Evolutionary conservation across 2,329 filamentous ascomycete species (phyloP).

Genomic region (Paracorniculantispora psalliotae): DNA sequence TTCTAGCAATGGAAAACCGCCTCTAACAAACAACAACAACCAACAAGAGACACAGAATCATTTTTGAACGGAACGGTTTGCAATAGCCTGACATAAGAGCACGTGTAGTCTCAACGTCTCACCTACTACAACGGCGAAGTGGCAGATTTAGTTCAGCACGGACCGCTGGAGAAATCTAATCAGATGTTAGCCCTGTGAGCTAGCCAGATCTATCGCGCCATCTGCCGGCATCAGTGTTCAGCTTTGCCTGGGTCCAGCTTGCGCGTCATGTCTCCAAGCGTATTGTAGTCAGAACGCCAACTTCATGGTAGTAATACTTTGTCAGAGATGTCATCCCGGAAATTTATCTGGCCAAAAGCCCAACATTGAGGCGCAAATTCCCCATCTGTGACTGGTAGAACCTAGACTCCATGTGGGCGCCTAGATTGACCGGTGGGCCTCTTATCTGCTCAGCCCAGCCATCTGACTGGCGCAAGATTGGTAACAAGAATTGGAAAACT

Average conservation of each 20-base stretch:
- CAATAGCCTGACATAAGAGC: too few species aligned
- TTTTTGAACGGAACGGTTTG: too few species aligned
- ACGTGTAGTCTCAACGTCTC: too few species aligned
- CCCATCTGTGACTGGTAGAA: background rate
- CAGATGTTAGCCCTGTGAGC: background rate
- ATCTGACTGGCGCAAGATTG: background rate
- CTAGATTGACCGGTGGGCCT: slow-evolving; percentile 9
- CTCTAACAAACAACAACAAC: too few species aligned
- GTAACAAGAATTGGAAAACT: background rate
- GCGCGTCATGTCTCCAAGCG: too few species aligned
- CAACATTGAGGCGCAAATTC: background rate
- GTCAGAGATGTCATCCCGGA: background rate
- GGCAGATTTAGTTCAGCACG: slow-evolving; percentile 9
- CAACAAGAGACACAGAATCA: too few species aligned
- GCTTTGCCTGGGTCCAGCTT: background rate
- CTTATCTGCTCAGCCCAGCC: slow-evolving; percentile 4
- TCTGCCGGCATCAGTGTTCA: background rate
- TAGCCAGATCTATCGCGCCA: background rate
- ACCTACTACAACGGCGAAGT: too few species aligned
- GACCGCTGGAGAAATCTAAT: background rate
- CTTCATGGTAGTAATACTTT: background rate
- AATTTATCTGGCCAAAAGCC: background rate
- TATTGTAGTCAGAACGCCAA: background rate
- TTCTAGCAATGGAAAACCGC: too few species aligned
- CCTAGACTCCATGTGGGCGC: background rate